These are phyloP conservation scores for Rhizophora apiculata DNA, from an alignment of 345 rosid species.

Conservation along the genomic window DNA sequence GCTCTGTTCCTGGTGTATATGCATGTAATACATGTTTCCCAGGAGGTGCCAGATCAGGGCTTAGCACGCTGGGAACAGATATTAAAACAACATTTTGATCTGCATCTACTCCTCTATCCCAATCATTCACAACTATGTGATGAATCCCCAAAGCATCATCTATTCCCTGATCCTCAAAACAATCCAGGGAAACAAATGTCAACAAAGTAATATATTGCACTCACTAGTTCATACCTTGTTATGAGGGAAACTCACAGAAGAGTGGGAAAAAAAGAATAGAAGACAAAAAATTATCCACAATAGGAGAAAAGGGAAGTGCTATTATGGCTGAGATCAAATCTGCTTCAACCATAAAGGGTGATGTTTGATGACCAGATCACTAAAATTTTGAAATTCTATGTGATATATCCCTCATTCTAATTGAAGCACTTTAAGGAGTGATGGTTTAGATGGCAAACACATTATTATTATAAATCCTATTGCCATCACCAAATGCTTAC, in stretches of 20 bases:
- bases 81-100: slow-evolving; percentile 89
- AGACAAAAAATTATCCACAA: background rate
- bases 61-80: slow-evolving; percentile 75
- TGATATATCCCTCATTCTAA: no score
- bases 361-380: background rate
- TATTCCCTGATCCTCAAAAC: slow-evolving; percentile 43
- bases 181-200: background rate
- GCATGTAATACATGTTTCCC: slow-evolving; percentile 86
- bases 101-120: slow-evolving; percentile 88
- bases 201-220: background rate
- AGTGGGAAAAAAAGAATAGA: background rate
- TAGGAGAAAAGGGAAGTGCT: background rate
- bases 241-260: background rate
- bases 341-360: background rate
- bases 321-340: background rate
- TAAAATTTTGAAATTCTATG: background rate
- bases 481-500: no score
- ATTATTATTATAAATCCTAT: no score
- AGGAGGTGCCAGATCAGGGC: slow-evolving; percentile 78
- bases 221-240: background rate
- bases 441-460: no score
- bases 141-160: slow-evolving; percentile 77
- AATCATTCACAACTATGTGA: slow-evolving; percentile 88
- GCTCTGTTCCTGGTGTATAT: slow-evolving; percentile 87
- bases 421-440: no score